Conservation (phyloP, 306 rosid species). For the Quercus glauca region DNA sequence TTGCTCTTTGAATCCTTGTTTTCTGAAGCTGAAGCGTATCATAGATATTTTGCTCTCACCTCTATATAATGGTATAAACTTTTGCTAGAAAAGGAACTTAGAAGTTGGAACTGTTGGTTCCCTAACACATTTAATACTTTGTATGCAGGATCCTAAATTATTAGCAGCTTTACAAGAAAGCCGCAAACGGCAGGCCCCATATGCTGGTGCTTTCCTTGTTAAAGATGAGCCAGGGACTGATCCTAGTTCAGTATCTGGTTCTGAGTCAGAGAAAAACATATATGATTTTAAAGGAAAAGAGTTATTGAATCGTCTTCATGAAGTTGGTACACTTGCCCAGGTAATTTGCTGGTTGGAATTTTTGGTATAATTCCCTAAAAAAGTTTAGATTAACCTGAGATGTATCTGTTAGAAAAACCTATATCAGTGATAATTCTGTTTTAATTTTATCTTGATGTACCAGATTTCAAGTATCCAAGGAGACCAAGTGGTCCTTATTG, state of each 20-base stretch:
- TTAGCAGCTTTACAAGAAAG: slow-evolving; percentile 93
- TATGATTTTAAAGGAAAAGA: slow-evolving; percentile 82
- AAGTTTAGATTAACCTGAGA: neutral
- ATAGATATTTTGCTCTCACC: slow-evolving; percentile 3
- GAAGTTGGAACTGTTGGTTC: neutral
- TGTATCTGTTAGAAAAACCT: neutral
- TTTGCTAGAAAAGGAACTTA: slow-evolving; percentile 12
- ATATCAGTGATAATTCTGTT: neutral
- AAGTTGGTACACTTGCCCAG: slow-evolving; percentile 99
- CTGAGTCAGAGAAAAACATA: slow-evolving; percentile 70
- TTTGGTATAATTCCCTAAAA: neutral
- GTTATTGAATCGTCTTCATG: slow-evolving; percentile 82
- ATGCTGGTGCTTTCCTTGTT: slow-evolving; percentile 95
- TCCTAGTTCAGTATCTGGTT: slow-evolving; percentile 64
- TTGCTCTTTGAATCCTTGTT: neutral
- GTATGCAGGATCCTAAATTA: slow-evolving; percentile 79
- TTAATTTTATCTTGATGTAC: slow-evolving; percentile 7
- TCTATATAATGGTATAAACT: slow-evolving; percentile 2
- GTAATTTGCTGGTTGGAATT: slow-evolving; percentile 33
- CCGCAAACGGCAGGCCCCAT: slow-evolving; percentile 91
- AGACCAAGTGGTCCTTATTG: slow-evolving; percentile 89
- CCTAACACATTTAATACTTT: slow-evolving; percentile 23
- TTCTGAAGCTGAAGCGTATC: slow-evolving; percentile 5
- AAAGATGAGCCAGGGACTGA: slow-evolving; percentile 89
- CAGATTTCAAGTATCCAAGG: slow-evolving; percentile 98